These are phyloP conservation scores for Colletotrichum sojae DNA, from an alignment of 2,329 filamentous ascomycete species.

Conservation along the genomic window DNA sequence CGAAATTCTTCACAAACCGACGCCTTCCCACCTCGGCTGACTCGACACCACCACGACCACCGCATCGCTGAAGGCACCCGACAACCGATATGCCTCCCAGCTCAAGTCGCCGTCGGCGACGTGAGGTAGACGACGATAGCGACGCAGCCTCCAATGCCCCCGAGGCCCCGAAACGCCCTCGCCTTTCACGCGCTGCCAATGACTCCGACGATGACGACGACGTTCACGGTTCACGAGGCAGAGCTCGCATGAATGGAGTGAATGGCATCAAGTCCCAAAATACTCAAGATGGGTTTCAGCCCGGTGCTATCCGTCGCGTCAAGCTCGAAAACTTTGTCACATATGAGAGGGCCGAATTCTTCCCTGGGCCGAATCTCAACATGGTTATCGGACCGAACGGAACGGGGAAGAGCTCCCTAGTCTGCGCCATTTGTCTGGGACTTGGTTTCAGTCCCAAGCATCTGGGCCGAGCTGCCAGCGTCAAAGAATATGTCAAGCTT, in stretches of 20 bases:
- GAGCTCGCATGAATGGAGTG: conserved; percentile 29
- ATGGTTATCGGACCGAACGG: conserved; percentile 99
- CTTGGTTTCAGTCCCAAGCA: conserved; percentile 87
- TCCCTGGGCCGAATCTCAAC: conserved; percentile 91
- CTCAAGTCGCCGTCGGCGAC: conserved; percentile 50
- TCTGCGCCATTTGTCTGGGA: conserved; percentile 96
- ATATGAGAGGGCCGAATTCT: conserved; percentile 92
- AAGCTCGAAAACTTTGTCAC: conserved; percentile 93
- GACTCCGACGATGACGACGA: conserved; percentile 39
- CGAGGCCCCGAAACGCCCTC: conserved; percentile 54
- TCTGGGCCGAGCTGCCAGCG: conserved; percentile 86
- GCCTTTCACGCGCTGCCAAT: conserved; percentile 45
- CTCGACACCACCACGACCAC: background rate
- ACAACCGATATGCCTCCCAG: background rate
- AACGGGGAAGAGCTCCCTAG: conserved; percentile 96
- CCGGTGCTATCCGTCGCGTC: conserved; percentile 91
- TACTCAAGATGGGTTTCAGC: conserved; percentile 64
- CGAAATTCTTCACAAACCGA: conserved; percentile 1
- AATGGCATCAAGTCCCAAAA: conserved; percentile 28
- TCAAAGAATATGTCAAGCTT: conserved; percentile 95
- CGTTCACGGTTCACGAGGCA: conserved; percentile 1
- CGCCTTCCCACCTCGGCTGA: background rate
- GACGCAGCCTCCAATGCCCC: conserved; percentile 49
- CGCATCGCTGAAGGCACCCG: too few species aligned
- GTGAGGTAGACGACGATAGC: conserved; percentile 56